A percentile compares a stretch with the other conserved stretches of the same genome.
Evolutionary conservation across 129 eudicot genomes (phyloP).

Genomic region (Erigeron canadensis): DNA sequence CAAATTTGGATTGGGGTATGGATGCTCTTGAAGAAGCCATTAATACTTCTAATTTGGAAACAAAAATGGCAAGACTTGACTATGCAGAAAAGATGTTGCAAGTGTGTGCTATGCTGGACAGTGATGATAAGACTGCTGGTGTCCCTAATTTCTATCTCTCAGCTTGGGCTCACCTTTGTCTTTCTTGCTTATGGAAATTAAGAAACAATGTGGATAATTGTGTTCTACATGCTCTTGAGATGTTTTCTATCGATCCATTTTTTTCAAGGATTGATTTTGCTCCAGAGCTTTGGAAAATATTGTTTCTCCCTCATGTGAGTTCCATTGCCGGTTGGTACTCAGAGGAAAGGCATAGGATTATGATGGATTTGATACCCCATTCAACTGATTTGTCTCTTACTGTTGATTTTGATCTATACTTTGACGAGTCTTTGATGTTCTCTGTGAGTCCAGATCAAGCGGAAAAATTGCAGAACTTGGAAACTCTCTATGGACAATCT

Average conservation of each 20-base stretch:
- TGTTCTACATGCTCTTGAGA: conserved; percentile 72
- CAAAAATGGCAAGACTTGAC: conserved; percentile 72
- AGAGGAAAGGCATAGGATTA: conserved; percentile 65
- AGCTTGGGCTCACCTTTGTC: conserved; percentile 81
- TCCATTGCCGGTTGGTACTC: conserved; percentile 80
- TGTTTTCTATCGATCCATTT: conserved; percentile 69
- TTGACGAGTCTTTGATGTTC: conserved; percentile 64
- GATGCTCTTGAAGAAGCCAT: conserved; percentile 85
- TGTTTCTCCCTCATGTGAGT: conserved; percentile 74
- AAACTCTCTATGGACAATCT: conserved; percentile 64
- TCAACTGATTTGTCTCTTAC: conserved; percentile 66
- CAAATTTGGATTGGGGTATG: conserved; percentile 84
- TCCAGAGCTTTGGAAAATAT: conserved; percentile 71
- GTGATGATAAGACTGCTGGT: conserved; percentile 63
- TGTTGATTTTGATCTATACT: conserved; percentile 65
- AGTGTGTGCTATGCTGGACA: conserved; percentile 80
- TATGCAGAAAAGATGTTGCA: conserved; percentile 83
- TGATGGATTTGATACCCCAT: conserved; percentile 83
- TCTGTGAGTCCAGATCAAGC: conserved; percentile 85
- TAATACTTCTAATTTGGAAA: conserved; percentile 61
- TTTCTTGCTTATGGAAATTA: conserved; percentile 60
- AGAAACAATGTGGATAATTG: conserved; percentile 49
- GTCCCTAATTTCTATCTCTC: conserved; percentile 79
- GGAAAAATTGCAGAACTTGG: conserved; percentile 63
- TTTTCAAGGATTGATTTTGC: conserved; percentile 86